phyloP scores from a whole-genome alignment of 352 stramenopile genomes.

The Phytopythium kandeliae region DNA sequence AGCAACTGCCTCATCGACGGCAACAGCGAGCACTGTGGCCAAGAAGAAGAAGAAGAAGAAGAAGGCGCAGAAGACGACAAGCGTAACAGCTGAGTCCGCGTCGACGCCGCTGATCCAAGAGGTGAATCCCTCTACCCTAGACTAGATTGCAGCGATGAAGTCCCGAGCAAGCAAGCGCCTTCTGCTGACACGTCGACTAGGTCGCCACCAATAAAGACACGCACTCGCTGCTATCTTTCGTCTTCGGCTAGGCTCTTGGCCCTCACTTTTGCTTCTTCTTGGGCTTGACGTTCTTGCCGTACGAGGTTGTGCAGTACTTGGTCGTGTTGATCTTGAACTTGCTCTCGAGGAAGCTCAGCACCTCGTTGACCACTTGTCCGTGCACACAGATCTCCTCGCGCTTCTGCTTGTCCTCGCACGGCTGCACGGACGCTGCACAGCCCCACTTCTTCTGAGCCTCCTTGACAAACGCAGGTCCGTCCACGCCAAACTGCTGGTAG shows the following conservation, averaged over 20 bases:
- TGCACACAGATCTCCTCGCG: slow-evolving; percentile 74
- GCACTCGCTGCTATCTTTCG: slow-evolving; percentile 10
- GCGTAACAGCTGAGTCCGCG: slow-evolving; percentile 13
- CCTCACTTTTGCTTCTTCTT: slow-evolving; percentile 64
- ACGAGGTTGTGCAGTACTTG: slow-evolving; percentile 67
- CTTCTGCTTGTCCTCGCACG: slow-evolving; percentile 53
- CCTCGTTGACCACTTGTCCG: slow-evolving; percentile 75
- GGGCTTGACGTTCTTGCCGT: slow-evolving; percentile 74
- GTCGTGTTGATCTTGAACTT: slow-evolving; percentile 59
- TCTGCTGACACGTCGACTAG: background rate
- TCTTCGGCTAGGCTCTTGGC: slow-evolving; percentile 6
- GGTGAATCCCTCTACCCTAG: slow-evolving; percentile 15
- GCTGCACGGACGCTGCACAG: slow-evolving; percentile 51
- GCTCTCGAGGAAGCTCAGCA: slow-evolving; percentile 53
- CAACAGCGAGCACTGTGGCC: background rate
- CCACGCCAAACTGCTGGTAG: slow-evolving; percentile 80
- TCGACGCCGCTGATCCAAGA: slow-evolving; percentile 23
- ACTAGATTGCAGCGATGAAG: slow-evolving; percentile 13
- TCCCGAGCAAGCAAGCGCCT: background rate
- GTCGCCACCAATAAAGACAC: background rate
- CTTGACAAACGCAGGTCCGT: slow-evolving; percentile 60
- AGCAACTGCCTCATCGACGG: background rate
- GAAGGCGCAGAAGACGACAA: background rate
- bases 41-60: slow-evolving; percentile 9
- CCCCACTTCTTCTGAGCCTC: slow-evolving; percentile 83